A percentile compares a stretch with the other conserved stretches of the same genome.
phyloP scores from a whole-genome alignment of 495 filamentous ascomycete genomes.

The Aspergillus incahuasiensis region DNA sequence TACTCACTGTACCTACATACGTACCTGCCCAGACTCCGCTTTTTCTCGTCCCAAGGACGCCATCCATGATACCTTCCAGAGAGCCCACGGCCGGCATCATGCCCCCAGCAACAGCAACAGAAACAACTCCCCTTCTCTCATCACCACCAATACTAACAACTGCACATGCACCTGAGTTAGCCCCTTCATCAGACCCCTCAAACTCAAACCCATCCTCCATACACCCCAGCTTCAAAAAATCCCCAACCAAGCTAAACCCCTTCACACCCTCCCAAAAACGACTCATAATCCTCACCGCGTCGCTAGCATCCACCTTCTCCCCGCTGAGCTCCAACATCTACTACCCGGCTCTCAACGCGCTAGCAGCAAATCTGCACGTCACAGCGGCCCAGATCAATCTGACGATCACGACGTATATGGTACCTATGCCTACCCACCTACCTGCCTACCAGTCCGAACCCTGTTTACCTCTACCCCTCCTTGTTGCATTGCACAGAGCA shows the following conservation, averaged over 20 bases:
- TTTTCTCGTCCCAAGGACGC: too few species aligned
- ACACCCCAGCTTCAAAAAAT: neutral
- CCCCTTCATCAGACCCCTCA: neutral
- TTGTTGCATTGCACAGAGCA: slow-evolving; percentile 41
- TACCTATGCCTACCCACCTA: neutral
- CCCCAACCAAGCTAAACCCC: neutral
- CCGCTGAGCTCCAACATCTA: slow-evolving; percentile 44
- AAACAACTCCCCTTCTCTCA: slow-evolving; percentile 21
- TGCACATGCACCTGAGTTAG: neutral
- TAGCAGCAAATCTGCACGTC: slow-evolving; percentile 29
- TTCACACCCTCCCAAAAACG: slow-evolving; percentile 27
- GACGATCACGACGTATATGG: slow-evolving; percentile 43
- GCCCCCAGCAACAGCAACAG: neutral
- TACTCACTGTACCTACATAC: too few species aligned
- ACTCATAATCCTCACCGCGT: slow-evolving; percentile 11
- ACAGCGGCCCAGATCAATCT: slow-evolving; percentile 38
- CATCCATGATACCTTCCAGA: neutral
- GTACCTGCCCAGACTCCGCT: too few species aligned
- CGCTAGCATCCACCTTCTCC: slow-evolving; percentile 27
- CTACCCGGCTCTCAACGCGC: slow-evolving; percentile 36
- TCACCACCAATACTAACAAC: neutral
- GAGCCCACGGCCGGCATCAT: neutral
- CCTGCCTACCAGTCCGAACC: too few species aligned
- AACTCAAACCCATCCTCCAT: neutral
- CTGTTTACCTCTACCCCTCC: slow-evolving; percentile 39